Evolutionary conservation across 1,139 yeast genomes (phyloP).

Genomic region (Saccharomyces hybrid): DNA sequence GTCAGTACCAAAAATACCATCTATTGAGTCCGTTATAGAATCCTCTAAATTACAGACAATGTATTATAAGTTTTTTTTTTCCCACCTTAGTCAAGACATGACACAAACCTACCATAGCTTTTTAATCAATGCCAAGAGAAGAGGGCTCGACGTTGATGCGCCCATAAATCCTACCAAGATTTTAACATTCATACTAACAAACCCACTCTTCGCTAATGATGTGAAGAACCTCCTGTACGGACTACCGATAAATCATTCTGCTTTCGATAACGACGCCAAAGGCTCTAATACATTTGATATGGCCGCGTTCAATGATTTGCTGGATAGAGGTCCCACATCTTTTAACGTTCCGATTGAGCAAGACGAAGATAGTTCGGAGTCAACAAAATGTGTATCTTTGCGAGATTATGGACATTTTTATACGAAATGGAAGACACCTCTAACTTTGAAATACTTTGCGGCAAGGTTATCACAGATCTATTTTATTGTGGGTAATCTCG

Average conservation of each 20-base stretch:
- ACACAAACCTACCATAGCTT: constrained; percentile 28
- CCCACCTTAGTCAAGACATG: constrained; percentile 30
- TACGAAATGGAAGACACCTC: constrained; percentile 44
- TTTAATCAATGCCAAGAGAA: constrained; percentile 39
- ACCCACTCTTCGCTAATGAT: constrained; percentile 38
- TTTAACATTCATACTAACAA: constrained; percentile 35
- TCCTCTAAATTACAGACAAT: constrained; percentile 51
- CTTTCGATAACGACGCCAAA: constrained; percentile 32
- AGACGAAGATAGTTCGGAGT: neutral
- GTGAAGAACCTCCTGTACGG: constrained; percentile 44
- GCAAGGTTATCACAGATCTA: constrained; percentile 48
- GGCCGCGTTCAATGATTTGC: constrained; percentile 10
- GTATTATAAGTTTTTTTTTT: constrained; percentile 45
- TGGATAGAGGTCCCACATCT: neutral
- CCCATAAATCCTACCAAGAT: constrained; percentile 40
- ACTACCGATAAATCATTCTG: constrained; percentile 36
- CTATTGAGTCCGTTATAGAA: constrained; percentile 40
- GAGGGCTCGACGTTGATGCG: constrained; percentile 43
- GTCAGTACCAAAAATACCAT: constrained; percentile 37
- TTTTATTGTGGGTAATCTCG: constrained; percentile 32
- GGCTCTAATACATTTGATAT: constrained; percentile 10
- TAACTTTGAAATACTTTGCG: constrained; percentile 51
- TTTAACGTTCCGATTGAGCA: neutral
- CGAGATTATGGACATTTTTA: constrained; percentile 20
- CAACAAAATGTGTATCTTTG: neutral